These are phyloP conservation scores for Tardiomyces blankii DNA, from an alignment of 1,139 yeast species.

Conservation along the genomic window DNA sequence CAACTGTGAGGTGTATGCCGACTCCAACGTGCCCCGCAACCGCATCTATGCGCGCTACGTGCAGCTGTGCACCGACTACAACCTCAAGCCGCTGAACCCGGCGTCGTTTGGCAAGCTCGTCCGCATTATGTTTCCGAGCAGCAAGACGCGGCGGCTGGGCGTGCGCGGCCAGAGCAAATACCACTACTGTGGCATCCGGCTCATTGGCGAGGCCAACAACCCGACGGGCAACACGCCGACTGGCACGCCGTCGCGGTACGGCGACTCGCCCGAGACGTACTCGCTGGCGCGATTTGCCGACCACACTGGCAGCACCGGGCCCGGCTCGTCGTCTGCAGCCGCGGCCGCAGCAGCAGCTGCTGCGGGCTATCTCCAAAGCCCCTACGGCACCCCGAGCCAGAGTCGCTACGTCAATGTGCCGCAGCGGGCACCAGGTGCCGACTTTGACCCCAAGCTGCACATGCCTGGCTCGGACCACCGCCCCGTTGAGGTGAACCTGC, in stretches of 20 bases:
- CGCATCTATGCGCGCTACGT: constrained; percentile 74
- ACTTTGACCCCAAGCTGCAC: not conserved
- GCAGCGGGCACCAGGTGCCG: not conserved
- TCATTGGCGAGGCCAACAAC: constrained; percentile 38
- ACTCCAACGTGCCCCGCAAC: constrained; percentile 75
- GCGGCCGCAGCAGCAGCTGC: not conserved
- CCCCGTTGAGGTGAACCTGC: not conserved
- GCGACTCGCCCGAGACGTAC: constrained; percentile 4
- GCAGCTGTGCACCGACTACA: constrained; percentile 55
- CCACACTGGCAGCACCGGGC: not conserved
- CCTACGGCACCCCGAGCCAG: not conserved
- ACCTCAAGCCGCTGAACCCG: constrained; percentile 64
- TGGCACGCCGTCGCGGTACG: constrained; percentile 17
- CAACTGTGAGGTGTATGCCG: constrained; percentile 51
- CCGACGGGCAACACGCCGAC: constrained; percentile 20
- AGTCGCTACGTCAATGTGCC: not conserved
- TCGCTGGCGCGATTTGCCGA: not conserved
- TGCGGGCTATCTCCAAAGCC: not conserved
- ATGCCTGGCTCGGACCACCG: not conserved
- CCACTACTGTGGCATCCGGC: constrained; percentile 77
- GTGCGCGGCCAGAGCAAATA: constrained; percentile 83
- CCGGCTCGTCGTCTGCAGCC: not conserved
- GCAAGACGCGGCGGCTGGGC: constrained; percentile 78
- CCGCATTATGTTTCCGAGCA: constrained; percentile 56
- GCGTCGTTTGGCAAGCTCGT: constrained; percentile 85